phyloP scores from a whole-genome alignment of 2,329 filamentous ascomycete species.

The Ustilaginoidea virens region DNA sequence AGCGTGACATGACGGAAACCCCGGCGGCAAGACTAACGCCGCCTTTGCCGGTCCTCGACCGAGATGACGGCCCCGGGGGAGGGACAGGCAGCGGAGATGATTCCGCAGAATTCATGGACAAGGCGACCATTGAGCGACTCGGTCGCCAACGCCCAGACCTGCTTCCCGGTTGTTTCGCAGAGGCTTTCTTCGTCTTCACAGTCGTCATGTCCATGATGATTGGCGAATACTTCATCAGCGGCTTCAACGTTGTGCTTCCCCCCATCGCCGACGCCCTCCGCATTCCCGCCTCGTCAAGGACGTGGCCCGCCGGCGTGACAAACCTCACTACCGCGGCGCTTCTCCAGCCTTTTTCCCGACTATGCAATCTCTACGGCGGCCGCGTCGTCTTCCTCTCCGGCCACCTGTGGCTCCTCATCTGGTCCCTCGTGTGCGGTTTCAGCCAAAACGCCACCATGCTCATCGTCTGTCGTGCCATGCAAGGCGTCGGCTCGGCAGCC shows the following conservation, averaged over 20 bases:
- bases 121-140: conserved; percentile 37
- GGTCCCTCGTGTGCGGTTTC: conserved; percentile 57
- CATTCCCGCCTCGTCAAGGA: conserved; percentile 45
- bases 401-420: conserved; percentile 48
- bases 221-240: conserved; percentile 61
- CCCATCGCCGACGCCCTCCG: conserved; percentile 43
- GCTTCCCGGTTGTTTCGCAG: conserved; percentile 37
- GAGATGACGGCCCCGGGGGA: neutral
- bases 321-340: conserved; percentile 41
- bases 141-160: conserved; percentile 44
- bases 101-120: conserved; percentile 5
- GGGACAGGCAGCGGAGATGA: neutral
- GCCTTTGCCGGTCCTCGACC: neutral
- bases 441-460: conserved; percentile 53
- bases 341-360: conserved; percentile 46
- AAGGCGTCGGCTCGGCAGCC: conserved; percentile 58
- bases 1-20: too few species aligned
- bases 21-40: too few species aligned
- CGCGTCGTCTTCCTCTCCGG: conserved; percentile 44
- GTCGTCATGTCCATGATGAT: conserved; percentile 49
- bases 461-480: conserved; percentile 56
- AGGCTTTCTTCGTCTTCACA: conserved; percentile 46
- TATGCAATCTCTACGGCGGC: conserved; percentile 48
- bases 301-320: conserved; percentile 49
- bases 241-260: conserved; percentile 61